Evolutionary conservation across 192 early-diverging fungal genomes (phyloP).

Genomic region (Gigaspora rosea): DNA sequence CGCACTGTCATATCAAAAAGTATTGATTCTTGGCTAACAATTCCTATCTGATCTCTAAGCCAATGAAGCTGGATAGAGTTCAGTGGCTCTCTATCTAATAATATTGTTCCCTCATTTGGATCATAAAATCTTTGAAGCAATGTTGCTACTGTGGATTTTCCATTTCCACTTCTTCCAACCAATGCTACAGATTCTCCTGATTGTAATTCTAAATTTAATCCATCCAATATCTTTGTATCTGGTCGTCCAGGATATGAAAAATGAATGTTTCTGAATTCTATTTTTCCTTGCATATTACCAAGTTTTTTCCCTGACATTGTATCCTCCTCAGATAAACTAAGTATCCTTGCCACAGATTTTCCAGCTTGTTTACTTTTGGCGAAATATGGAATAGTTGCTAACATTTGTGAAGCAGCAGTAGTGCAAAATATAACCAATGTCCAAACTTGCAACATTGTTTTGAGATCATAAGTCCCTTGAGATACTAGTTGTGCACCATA

Average conservation of each 20-base stretch:
- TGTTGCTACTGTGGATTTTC: slow-evolving; percentile 66
- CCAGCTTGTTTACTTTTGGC: slow-evolving; percentile 21
- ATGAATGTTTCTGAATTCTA: slow-evolving; percentile 58
- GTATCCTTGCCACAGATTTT: slow-evolving; percentile 3
- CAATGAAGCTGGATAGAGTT: slow-evolving; percentile 53
- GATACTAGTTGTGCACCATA: slow-evolving; percentile 18
- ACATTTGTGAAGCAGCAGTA: slow-evolving; percentile 7
- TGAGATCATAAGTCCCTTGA: slow-evolving; percentile 19
- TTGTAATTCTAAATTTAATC: slow-evolving; percentile 54
- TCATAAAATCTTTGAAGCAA: slow-evolving; percentile 78
- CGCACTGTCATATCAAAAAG: slow-evolving; percentile 68
- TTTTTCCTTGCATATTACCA: slow-evolving; percentile 41
- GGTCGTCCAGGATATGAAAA: slow-evolving; percentile 72
- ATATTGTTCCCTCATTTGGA: slow-evolving; percentile 54
- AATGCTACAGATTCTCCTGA: slow-evolving; percentile 45
- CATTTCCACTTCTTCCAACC: slow-evolving; percentile 54
- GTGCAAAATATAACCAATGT: slow-evolving; percentile 30
- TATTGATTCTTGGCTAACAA: slow-evolving; percentile 74
- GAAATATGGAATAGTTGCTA: slow-evolving; percentile 16
- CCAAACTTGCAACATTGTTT: slow-evolving; percentile 25
- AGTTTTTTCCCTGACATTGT: slow-evolving; percentile 18
- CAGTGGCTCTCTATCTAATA: slow-evolving; percentile 61
- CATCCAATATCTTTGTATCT: slow-evolving; percentile 53
- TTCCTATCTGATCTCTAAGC: slow-evolving; percentile 65
- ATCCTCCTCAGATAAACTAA: not conserved